A percentile compares a stretch with the other conserved stretches of the same genome.
Evolutionary conservation across 2,329 filamentous ascomycete species (phyloP).

Genomic region (Diaporthe humulicola): DNA sequence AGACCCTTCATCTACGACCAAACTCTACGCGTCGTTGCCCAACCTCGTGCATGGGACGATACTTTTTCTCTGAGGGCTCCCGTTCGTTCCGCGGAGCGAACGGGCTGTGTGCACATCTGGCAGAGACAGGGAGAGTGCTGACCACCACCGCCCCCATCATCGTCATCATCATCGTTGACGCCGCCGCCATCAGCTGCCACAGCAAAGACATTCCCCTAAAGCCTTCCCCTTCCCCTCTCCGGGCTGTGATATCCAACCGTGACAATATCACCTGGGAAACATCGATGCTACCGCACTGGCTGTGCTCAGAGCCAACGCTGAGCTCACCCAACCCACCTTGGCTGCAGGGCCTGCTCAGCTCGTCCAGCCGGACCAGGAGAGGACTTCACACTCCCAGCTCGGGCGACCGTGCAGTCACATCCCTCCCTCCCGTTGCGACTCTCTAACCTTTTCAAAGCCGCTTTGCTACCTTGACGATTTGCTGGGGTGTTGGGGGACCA

Average conservation of each 20-base stretch:
- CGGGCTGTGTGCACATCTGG: background rate
- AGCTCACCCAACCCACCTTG: conserved; percentile 30
- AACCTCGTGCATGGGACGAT: background rate
- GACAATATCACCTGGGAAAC: background rate
- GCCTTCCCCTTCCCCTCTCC: background rate
- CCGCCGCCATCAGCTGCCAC: background rate
- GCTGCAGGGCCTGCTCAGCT: conserved; percentile 1
- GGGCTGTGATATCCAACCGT: background rate
- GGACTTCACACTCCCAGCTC: background rate
- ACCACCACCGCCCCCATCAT: background rate
- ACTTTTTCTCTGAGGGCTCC: conserved; percentile 7
- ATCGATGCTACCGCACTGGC: conserved; percentile 2
- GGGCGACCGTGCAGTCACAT: background rate
- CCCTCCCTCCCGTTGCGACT: background rate
- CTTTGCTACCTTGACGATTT: conserved; percentile 1
- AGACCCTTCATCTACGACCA: conserved; percentile 6
- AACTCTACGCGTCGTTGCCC: conserved; percentile 14
- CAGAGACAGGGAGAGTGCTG: background rate
- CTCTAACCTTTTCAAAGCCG: conserved; percentile 3
- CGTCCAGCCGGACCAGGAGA: background rate
- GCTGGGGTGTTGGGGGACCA: background rate
- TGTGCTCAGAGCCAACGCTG: background rate
- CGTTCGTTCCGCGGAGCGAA: conserved; percentile 11
- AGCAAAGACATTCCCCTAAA: background rate
- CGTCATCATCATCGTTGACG: background rate